Conservation (phyloP, 345 rosid species). For the Gynandropsis gynandra region DNA sequence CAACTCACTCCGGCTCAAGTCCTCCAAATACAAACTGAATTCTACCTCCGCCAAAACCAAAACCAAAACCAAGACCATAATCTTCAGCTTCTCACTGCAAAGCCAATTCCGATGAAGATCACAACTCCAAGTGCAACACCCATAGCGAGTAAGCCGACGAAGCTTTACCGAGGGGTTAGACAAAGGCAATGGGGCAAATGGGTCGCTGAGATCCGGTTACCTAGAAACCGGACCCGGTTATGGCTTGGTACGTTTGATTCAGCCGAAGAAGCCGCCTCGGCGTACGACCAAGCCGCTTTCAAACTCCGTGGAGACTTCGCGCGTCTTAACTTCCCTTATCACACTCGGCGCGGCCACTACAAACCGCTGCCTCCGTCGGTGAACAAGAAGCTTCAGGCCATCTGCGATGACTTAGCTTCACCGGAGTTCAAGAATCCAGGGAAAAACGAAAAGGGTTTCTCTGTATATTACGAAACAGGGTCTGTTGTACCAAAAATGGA, state of each 20-base stretch:
- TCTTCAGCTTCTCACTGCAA: conserved; percentile 31
- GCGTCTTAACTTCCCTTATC: conserved; percentile 74
- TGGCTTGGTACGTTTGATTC: conserved; percentile 97
- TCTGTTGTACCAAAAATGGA: too few relatives aligned
- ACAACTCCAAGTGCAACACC: neutral
- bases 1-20: conserved; percentile 63
- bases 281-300: conserved; percentile 82
- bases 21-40: conserved; percentile 56
- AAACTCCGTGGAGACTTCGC: conserved; percentile 77
- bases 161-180: conserved; percentile 80
- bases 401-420: too few relatives aligned
- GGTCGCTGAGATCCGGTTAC: conserved; percentile 91
- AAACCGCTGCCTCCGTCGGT: conserved; percentile 63
- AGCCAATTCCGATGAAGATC: conserved; percentile 50
- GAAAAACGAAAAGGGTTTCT: too few relatives aligned
- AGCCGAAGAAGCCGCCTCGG: conserved; percentile 81
- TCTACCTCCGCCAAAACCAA: conserved; percentile 23
- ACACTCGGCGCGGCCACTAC: conserved; percentile 35
- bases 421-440: too few relatives aligned
- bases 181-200: conserved; percentile 96
- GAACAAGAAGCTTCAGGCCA: too few relatives aligned
- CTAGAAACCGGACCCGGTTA: conserved; percentile 83
- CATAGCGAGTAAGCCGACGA: conserved; percentile 36
- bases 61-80: conserved; percentile 10
- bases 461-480: too few relatives aligned